Evolutionary conservation across 2,329 filamentous ascomycete species (phyloP).

Genomic region (Botrytis paeoniae): DNA sequence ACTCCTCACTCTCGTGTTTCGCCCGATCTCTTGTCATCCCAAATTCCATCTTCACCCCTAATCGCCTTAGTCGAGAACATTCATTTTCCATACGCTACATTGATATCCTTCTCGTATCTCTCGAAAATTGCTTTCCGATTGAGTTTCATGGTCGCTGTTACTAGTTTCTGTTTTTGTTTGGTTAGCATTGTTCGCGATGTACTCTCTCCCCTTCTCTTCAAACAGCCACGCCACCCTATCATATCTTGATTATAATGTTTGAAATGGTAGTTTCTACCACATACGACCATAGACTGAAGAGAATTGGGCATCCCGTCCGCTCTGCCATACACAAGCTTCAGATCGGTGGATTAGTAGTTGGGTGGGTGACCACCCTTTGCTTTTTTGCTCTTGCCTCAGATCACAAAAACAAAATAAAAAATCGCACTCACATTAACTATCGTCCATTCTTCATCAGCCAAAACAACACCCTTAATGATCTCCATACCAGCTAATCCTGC

Average conservation of each 20-base stretch:
- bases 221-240: neutral
- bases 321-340: constrained; percentile 9
- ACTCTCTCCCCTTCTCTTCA: neutral
- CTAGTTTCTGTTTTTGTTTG: constrained; percentile 2
- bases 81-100: constrained; percentile 1
- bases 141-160: constrained; percentile 16
- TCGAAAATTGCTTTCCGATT: constrained; percentile 16
- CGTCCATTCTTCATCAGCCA: constrained; percentile 38
- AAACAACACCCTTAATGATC: constrained; percentile 15
- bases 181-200: neutral
- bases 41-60: neutral
- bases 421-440: constrained; percentile 35
- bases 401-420: too few species aligned
- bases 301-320: constrained; percentile 7
- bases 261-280: fast-evolving
- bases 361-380: neutral
- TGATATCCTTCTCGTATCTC: constrained; percentile 13
- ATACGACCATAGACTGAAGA: constrained; percentile 12
- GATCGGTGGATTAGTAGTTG: constrained; percentile 7
- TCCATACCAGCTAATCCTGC: constrained; percentile 16
- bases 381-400: neutral
- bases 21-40: neutral
- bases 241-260: fast-evolving
- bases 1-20: neutral
- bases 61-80: neutral